These are phyloP conservation scores for Fusarium ramigenum DNA, from an alignment of 2,329 filamentous ascomycete genomes.

Conservation along the genomic window DNA sequence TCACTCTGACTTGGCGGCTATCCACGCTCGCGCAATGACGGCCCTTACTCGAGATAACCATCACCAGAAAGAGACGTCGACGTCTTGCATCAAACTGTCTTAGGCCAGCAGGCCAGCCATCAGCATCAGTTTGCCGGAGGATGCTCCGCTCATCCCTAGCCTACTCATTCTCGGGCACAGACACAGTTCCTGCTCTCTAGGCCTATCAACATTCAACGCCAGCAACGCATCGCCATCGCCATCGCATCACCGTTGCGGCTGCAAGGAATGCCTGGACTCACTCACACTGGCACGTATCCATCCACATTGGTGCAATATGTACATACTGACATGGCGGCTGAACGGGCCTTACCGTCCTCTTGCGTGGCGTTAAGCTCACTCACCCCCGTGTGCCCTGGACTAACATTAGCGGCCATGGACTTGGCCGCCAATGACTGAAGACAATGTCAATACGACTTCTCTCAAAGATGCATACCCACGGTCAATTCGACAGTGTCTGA, in stretches of 20 bases:
- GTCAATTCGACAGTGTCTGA: not conserved
- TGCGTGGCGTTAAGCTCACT: conserved; percentile 16
- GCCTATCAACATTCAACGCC: conserved; percentile 7
- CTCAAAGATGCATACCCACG: not conserved
- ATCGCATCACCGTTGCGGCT: conserved; percentile 9
- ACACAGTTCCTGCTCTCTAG: conserved; percentile 4
- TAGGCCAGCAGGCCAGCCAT: conserved; percentile 2
- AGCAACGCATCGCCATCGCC: not conserved
- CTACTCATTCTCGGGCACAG: conserved; percentile 3
- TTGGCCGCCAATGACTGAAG: not conserved
- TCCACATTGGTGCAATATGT: not conserved
- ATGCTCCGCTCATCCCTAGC: not conserved
- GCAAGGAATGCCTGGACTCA: not conserved
- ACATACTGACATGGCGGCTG: conserved; percentile 6
- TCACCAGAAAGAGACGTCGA: not conserved
- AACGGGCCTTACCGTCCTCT: conserved; percentile 14
- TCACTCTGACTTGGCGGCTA: not conserved
- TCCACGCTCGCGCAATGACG: not conserved
- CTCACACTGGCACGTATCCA: not conserved
- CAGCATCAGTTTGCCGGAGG: not conserved
- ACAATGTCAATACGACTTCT: not conserved
- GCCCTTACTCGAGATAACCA: not conserved
- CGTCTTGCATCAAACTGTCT: conserved; percentile 4
- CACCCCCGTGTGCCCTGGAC: conserved; percentile 11
- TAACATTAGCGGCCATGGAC: not conserved